Evolutionary conservation across 805 yeast species (phyloP), one percentile per base, ranked within the genome.

Genomic region (Candida ficus): DNA sequence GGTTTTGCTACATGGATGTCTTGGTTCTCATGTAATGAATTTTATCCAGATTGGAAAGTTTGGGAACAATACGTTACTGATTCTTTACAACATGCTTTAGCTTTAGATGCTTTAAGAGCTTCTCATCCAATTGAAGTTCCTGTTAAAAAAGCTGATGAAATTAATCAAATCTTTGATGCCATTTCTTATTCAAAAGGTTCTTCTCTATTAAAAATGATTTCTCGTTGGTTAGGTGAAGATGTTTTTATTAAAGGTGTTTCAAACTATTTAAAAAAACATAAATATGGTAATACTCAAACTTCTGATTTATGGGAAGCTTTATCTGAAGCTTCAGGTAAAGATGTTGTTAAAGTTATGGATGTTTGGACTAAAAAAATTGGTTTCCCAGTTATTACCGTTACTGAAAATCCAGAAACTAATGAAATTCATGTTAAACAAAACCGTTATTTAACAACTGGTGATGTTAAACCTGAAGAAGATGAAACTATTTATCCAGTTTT

Each of bases 1-100:
- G 91, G 93, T 34, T 86, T 85, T 53, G 95, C 95, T 36, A 85
- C 95, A 39, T 85, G 91, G 87, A 83, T 83, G 83, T 84, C 91
- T 5, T 85, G 91, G 89, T 81, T 76, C 57, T 83, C 90, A 9
- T 80, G 87, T 61, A 80, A 84, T 63, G 64, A 78, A 34, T 73
- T 83, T 56, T 78, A 75, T 62, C 93, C 93, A 22, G 88, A 83
- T 48, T 85, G 93, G 91, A 81, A 82, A 56, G 91, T 85, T 29
- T 85, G 88, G 86, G 85, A 86, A 62, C 76, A 79, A 38, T 88
- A 85, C 56, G 93, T 87, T 29, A 72, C 84, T 14, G 90, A 80
- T 53, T 74, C 82, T 48, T 75, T 84, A 56, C 91, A 83, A 63
- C 71, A 73, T 49, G 95, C 95, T 22, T 71, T 88, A 55, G 63